Evolutionary conservation across 305 asterid genomes (phyloP), one percentile per base, ranked within the genome.

Genomic region (Euphrasia arctica): DNA sequence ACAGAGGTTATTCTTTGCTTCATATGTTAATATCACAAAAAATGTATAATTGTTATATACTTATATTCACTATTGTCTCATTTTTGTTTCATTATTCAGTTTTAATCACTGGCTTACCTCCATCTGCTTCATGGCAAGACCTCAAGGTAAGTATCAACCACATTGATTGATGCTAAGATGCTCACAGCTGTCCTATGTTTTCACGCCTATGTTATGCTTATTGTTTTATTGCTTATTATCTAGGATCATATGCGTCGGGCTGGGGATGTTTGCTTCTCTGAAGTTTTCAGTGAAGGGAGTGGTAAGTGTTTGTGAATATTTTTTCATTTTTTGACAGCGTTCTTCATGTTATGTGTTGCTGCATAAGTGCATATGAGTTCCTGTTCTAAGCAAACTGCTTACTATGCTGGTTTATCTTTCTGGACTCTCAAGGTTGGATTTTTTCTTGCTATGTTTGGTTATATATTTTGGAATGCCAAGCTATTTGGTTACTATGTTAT

Each of bases 241-340:
- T 66, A 93, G 99, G 99, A 93, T 82, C 99, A 93, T 78, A 93
- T 93, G 99, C 97, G 99, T 60, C 85, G 96, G 60, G 99, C 93
- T 49, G 99, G 99, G 68, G 99, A 93, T 83, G 99, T 93, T 12
- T 90, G 99, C 80, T 93, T 90, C 81, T 88, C 99, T 42, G 93
- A 93, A 80, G 99, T 93, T 75, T 90, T 86, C 72, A 86, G 86
- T 15, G 97, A 90, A 70, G 96, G 99, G 12, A 79, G 91, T 72
- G 99, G 99, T 93, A 81, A 79, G 22, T 18, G 22, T 18, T 90
- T 50, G 39, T 34, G 56, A 18, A 18, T 18, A 18, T 60, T n/a
- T 22, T 60, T 43, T 45, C 8, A 49, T 14, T 18, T 54, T 63
- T 22, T 13, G 49, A 9, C 32, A 0, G 22, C 22, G 22, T 18